Base-by-base conservation (phyloP, 2,329 filamentous ascomycete genomes). In the Phyllosticta citrichinensis region DNA sequence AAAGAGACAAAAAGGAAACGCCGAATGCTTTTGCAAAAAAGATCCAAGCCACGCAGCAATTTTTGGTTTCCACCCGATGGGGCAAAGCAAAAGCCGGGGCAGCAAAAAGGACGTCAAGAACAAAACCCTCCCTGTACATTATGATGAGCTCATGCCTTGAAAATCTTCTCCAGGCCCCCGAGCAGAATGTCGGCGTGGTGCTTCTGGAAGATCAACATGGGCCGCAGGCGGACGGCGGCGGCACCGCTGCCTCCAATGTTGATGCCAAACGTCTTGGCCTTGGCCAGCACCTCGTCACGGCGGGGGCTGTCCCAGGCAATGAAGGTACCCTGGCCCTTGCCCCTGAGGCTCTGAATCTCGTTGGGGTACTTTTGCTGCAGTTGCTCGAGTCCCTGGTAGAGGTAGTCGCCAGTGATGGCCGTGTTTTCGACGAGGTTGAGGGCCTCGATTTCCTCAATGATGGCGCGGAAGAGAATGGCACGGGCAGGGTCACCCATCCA, bases 401-500 rank as follows among this genome's bases (percentile, higher is more conserved):
- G 81, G 74, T 96, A 94, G 67, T 87, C 83, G 63, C 91, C 91
- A 14, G 90, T 87, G 62, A 77, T 76, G 40, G 89, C 88, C 2
- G 92, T 96, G 76, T 91, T 81, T 70, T 84, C 79, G 57, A 96
- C 89, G n/a, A 96, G 82, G 68, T 87, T 83, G 62, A 89, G 80
- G 57, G 84, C 80, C 75, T 91, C 79, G 61, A 96, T 86, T 78
- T 96, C 91, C 62, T 88, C 77, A 71, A 93, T 83, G 76, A 96
- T 96, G 69, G 85, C 87, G 65, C 88, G 85, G 86, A 95, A 96
- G 66, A 96, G 81, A 63, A 96, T 79, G 17, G 88, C 90, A 63
- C 90, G 86, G 14, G 88, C 87, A 17, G 91, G 91, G 77, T 96
- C 91, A 69, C 91, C 91, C 87, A 96, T 95, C 91, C 91, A 96